Evolutionary conservation across 768 basidiomycete species (phyloP).

Genomic region (Boletus patriciae): DNA sequence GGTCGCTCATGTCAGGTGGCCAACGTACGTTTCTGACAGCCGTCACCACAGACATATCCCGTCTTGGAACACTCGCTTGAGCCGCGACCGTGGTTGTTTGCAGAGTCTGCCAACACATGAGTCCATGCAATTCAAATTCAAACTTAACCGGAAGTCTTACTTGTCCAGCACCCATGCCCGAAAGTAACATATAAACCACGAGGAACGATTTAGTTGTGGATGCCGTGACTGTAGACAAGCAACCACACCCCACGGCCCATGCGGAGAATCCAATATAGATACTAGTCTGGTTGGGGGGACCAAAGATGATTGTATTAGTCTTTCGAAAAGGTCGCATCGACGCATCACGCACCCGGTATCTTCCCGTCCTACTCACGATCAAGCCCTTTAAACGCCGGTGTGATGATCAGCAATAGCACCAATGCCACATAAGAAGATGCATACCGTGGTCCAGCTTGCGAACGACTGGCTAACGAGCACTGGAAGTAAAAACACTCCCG

Average conservation of each 20-base stretch:
- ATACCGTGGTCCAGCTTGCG: conserved; percentile 53
- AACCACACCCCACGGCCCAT: conserved; percentile 70
- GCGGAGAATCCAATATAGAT: conserved; percentile 62
- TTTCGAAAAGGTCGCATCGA: background rate
- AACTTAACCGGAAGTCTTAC: conserved; percentile 30
- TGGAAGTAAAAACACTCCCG: conserved; percentile 67
- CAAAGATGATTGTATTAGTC: background rate
- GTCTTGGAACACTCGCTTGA: conserved; percentile 67
- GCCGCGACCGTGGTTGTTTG: conserved; percentile 70
- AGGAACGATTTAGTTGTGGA: conserved; percentile 49
- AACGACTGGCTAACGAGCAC: conserved; percentile 64
- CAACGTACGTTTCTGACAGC: conserved; percentile 56
- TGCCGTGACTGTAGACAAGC: conserved; percentile 60
- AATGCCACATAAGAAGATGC: conserved; percentile 16
- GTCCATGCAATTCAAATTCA: background rate
- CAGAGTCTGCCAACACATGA: conserved; percentile 40
- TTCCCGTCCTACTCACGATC: conserved; percentile 61
- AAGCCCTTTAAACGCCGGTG: conserved; percentile 45
- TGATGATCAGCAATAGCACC: background rate
- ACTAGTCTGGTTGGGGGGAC: conserved; percentile 4
- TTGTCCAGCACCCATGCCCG: conserved; percentile 61
- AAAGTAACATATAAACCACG: conserved; percentile 60
- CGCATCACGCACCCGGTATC: conserved; percentile 46
- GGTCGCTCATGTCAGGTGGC: background rate
- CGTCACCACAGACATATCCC: conserved; percentile 78